Conservation (phyloP, 1,139 yeast species). For the Geotrichum citri-aurantii region DNA sequence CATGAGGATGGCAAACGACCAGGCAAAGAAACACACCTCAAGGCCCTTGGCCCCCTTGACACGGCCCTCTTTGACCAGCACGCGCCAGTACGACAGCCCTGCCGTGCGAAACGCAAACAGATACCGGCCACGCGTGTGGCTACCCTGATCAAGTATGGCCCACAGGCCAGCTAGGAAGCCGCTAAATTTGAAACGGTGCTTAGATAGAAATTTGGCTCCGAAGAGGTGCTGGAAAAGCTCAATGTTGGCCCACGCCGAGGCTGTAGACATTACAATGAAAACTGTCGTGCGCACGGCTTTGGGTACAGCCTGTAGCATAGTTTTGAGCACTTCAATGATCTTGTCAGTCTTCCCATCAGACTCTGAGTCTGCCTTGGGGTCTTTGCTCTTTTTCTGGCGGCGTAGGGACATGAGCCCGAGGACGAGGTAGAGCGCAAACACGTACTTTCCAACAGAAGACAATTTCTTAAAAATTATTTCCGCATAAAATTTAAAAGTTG, state of each 20-base stretch:
- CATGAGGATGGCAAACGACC: conserved; percentile 35
- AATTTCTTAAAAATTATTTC: conserved; percentile 29
- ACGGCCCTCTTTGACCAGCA: conserved; percentile 28
- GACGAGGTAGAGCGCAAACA: conserved; percentile 32
- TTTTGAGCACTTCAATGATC: conserved; percentile 4
- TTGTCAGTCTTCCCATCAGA: background rate
- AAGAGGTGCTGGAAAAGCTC: conserved; percentile 35
- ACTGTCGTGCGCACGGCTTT: conserved; percentile 32
- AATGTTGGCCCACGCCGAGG: conserved; percentile 41
- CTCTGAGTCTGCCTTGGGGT: background rate
- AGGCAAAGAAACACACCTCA: conserved; percentile 34
- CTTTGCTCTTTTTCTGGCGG: background rate
- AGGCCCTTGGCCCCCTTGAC: conserved; percentile 31
- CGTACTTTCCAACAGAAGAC: conserved; percentile 29
- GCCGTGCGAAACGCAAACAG: conserved; percentile 37
- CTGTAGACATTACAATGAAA: conserved; percentile 36
- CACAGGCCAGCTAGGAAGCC: conserved; percentile 40
- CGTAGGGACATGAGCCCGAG: conserved; percentile 20
- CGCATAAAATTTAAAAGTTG: conserved; percentile 29
- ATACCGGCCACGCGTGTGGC: conserved; percentile 30
- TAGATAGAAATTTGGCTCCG: conserved; percentile 31
- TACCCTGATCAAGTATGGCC: conserved; percentile 38
- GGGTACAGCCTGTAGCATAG: conserved; percentile 24
- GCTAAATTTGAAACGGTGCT: conserved; percentile 35
- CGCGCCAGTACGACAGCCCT: conserved; percentile 36